These are phyloP conservation scores for Botrytis fragariae DNA, from an alignment of 2,329 filamentous ascomycete species.

Conservation along the genomic window DNA sequence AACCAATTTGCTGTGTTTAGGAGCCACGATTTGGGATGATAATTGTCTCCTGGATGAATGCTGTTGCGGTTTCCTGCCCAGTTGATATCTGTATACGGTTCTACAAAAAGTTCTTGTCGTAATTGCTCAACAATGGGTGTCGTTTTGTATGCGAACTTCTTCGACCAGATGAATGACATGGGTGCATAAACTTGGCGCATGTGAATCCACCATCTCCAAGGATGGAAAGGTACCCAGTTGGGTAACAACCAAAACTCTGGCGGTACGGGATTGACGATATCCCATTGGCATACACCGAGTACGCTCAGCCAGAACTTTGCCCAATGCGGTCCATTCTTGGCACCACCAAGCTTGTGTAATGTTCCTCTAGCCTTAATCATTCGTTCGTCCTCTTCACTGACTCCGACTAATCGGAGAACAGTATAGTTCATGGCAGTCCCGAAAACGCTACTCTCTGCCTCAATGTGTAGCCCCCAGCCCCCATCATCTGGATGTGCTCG, in stretches of 20 bases:
- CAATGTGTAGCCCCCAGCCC: constrained; percentile 96
- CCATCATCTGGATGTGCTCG: constrained; percentile 83
- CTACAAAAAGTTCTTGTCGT: constrained; percentile 76
- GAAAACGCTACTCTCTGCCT: constrained; percentile 88
- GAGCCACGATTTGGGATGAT: constrained; percentile 85
- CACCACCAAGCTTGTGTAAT: constrained; percentile 82
- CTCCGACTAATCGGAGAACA: constrained; percentile 74
- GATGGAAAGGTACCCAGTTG: constrained; percentile 84
- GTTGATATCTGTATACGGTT: constrained; percentile 74
- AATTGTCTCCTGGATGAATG: constrained; percentile 79
- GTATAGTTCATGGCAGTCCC: constrained; percentile 89
- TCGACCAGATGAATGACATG: constrained; percentile 88
- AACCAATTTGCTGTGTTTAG: constrained; percentile 77
- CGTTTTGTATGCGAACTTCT: constrained; percentile 72
- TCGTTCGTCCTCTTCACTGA: constrained; percentile 75
- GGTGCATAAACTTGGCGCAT: constrained; percentile 95
- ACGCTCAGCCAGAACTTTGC: constrained; percentile 93
- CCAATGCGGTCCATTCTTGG: constrained; percentile 85
- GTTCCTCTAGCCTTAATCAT: constrained; percentile 82
- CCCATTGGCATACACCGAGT: constrained; percentile 81
- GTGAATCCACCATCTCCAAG: constrained; percentile 97
- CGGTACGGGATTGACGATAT: constrained; percentile 90
- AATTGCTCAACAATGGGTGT: constrained; percentile 71
- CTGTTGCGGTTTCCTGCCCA: constrained; percentile 78
- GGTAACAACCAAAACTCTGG: constrained; percentile 92